Base-by-base conservation (phyloP, 2,329 filamentous ascomycete species). In the Colletotrichum sp. region DNA sequence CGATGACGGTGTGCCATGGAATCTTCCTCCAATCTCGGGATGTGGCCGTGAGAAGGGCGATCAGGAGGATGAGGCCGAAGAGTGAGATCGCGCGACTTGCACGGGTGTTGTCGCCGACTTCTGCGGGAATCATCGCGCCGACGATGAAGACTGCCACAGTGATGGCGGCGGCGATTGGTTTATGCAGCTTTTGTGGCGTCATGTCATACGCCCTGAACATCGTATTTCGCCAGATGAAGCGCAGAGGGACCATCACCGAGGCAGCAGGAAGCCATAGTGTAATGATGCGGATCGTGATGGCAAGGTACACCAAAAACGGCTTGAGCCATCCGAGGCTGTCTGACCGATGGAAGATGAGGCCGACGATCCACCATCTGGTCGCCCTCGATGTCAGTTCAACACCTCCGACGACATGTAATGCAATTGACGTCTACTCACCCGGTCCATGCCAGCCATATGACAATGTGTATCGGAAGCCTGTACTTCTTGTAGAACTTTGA, bases 251-350 rank as follows among this genome's bases (percentile, higher is more conserved):
- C 73, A 75, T 75, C 22, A 43, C 73, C n/a, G 69, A 62, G 9
- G 73, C 34, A 52, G 73, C 73, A 13, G 73, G 73, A 9, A 75
- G 69, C 73, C 73, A 66, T 12, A 77, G 16, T 12, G 75, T 76
- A 55, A 94, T 80, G 32, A 94, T 79, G 6, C 93, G 90, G 69
- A 94, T 85, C 25, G 91, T 91, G 78, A 94, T 91, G 64, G 86
- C 87, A 55, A 94, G 87, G 83, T 89, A 94, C 58, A 94, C 83
- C 48, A 94, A 86, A 85, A 94, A 93, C 0, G 93, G 92, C 76
- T 93, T 89, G 70, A 94, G 81, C 93, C 93, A 78, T 91, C 90
- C 7, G 86, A 85, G 61, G 48, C 32, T 52, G 2, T 64, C 71
- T 12, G 71, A 66, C 32, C 73, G 73, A 12, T 73, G 73, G 56